Conservation (phyloP, 495 filamentous ascomycete species). For the Penicillium atrosanguineum region DNA sequence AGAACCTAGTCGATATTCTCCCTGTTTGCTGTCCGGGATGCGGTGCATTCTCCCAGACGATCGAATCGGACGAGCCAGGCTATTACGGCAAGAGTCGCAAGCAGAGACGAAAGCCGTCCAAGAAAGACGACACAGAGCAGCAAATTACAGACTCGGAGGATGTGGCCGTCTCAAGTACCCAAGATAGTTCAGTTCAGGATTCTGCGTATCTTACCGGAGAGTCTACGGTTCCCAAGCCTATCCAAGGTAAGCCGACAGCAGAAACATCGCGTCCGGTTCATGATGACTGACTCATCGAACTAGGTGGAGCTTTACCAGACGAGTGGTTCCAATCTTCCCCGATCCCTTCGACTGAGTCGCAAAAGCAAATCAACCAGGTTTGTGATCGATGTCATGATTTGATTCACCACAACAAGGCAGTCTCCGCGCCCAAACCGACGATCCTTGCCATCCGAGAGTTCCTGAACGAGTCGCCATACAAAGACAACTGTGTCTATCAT, state of each 20-base stretch:
- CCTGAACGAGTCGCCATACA: slow-evolving; percentile 81
- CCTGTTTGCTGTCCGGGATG: slow-evolving; percentile 74
- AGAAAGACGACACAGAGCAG: slow-evolving; percentile 43
- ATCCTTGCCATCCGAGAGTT: slow-evolving; percentile 74
- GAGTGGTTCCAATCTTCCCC: slow-evolving; percentile 27
- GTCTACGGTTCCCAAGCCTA: slow-evolving; percentile 15
- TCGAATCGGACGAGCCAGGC: slow-evolving; percentile 67
- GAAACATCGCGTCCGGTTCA: not conserved
- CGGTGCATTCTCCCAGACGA: slow-evolving; percentile 76
- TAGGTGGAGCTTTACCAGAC: slow-evolving; percentile 40
- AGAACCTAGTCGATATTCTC: slow-evolving; percentile 18
- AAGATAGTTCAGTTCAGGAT: not conserved
- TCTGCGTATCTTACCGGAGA: not conserved
- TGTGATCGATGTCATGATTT: slow-evolving; percentile 88
- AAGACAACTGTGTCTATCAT: slow-evolving; percentile 90
- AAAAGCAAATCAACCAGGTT: slow-evolving; percentile 37
- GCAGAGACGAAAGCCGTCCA: slow-evolving; percentile 32
- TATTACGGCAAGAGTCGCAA: slow-evolving; percentile 66
- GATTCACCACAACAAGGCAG: slow-evolving; percentile 66
- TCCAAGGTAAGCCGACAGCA: slow-evolving; percentile 15
- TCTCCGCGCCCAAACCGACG: slow-evolving; percentile 71
- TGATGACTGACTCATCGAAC: not conserved
- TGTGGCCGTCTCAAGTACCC: slow-evolving; percentile 9
- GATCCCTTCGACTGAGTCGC: slow-evolving; percentile 10
- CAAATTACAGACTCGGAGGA: slow-evolving; percentile 11